Conservation (phyloP, 139 green algal species). For the Asterochloris sp. region DNA sequence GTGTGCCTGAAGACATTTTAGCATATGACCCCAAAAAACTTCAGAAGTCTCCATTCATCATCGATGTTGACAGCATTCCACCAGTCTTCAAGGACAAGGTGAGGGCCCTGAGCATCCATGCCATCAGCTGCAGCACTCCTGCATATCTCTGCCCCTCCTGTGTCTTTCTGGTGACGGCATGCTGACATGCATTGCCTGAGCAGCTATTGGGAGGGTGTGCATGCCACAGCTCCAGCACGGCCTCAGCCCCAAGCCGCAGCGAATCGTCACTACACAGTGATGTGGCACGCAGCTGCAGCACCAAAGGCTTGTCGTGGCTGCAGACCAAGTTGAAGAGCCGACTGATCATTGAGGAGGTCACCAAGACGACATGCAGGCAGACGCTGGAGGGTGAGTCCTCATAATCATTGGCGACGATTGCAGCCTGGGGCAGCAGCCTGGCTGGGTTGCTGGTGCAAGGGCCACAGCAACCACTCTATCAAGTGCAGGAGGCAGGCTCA, state of each 20-base stretch:
- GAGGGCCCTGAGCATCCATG: too few relatives aligned
- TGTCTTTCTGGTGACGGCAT: too few relatives aligned
- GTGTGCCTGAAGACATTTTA: neutral
- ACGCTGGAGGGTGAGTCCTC: neutral
- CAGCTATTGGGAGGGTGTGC: neutral
- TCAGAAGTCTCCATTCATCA: conserved; percentile 7
- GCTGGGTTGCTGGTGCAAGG: too few relatives aligned
- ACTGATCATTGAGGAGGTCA: conserved; percentile 30
- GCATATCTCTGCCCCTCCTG: too few relatives aligned
- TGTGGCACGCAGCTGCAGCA: neutral
- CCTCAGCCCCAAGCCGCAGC: neutral
- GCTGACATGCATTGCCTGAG: too few relatives aligned
- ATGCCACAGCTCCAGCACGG: neutral
- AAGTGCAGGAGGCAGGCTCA: too few relatives aligned
- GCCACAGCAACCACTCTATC: too few relatives aligned
- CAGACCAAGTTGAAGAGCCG: neutral
- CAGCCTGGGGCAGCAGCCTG: too few relatives aligned
- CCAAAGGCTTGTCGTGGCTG: neutral
- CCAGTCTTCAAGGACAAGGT: conserved; percentile 21
- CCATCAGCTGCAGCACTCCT: too few relatives aligned
- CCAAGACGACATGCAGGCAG: conserved; percentile 21
- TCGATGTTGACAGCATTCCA: conserved; percentile 8
- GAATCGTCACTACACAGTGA: neutral
- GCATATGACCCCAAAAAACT: conserved; percentile 14
- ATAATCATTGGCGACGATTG: too few relatives aligned